Evolutionary conservation across 305 asterid genomes (phyloP), one percentile per base, ranked within the genome.

Genomic region (Nicotiana rustica): DNA sequence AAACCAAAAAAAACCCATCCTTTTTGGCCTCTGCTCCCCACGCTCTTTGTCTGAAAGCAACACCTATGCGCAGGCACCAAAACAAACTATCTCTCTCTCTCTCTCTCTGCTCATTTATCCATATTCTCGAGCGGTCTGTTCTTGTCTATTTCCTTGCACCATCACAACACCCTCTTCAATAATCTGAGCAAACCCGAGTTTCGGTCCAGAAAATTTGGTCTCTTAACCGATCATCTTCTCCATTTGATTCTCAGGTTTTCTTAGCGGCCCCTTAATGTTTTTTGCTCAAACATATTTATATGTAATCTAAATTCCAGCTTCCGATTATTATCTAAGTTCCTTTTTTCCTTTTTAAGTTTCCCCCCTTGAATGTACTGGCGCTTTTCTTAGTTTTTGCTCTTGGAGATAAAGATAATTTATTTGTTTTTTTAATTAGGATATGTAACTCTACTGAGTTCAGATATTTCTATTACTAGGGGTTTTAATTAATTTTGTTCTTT

Each of bases 191-290:
- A 56, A 15, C 19, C 61, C 17, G 35, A 17, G 8, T 67, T 35
- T 67, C 13, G 3, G 15, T 18, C 76, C 55, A 4, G 52, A 67
- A 67, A 35, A 33, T 35, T 18, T n/a, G 61, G 18, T 56, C 61
- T 1, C 61, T 56, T 56, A 12, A 41, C 21, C 29, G 76, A 69
- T 69, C 77, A 69, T 35, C 52, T 67, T 67, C 49, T 67, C 52
- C 78, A 70, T 71, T 36, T 47, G 61, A 71, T 71, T 49, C 61
- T 47, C 61, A 71, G 79, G 79, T 71, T 71, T 3, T 47, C 62
- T 21, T 36, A 10, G 47, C 13, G 18, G 14, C 38, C 62, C 79
- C 1, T 70, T 70, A 10, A 41, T 18, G 10, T 18, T 31, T 5
- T 19, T 5, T 67, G 7, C 52, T 67, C 75, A 67, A 33, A 67